Base-by-base conservation (phyloP, 306 rosid species). In the Prunus armeniaca region DNA sequence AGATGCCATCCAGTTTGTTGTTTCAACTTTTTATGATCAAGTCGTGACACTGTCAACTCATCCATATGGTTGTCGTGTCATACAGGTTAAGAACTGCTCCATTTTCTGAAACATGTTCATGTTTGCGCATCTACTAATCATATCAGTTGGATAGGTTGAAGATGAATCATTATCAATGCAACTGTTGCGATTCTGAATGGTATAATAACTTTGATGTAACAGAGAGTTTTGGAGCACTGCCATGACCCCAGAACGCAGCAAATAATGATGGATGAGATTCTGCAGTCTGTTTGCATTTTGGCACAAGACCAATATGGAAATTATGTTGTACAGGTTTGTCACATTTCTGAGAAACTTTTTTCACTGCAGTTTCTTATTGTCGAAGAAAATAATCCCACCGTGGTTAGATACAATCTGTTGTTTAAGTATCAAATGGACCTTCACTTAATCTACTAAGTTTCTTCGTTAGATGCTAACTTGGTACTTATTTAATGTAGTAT, bases 281-380 rank as follows among this genome's bases (percentile, higher is more conserved):
- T 92, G 89, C 86, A 58, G 74, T 87, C 93, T 80, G 98, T 92
- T 67, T 85, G 96, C 83, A 85, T 89, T 90, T 80, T 95, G 82
- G 97, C 98, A 13, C 98, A 95, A 78, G 97, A 95, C 82, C 98
- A 95, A 78, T 95, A 95, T 84, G 98, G 98, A 38, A 95, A 95
- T 75, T 95, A 95, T 50, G 98, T 92, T 69, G 97, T 92, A 19
- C 98, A 95, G 97, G 98, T 95, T 78, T 78, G 79, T 80, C 17
- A 50, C 58, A 72, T 67, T 20, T 76, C 65, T 65, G 71, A 6
- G 56, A 25, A 65, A 20, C 52, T 63, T 32, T 14, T 22, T 3
- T 46, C 45, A n/a, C 49, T 63, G 25, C 17, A 68, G 19, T 24
- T 46, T 55, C 54, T 34, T 2, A 19, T 63, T 46, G 24, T 24